Conservation (phyloP, 176 grass and related monocot species). For the Carex pumila region DNA sequence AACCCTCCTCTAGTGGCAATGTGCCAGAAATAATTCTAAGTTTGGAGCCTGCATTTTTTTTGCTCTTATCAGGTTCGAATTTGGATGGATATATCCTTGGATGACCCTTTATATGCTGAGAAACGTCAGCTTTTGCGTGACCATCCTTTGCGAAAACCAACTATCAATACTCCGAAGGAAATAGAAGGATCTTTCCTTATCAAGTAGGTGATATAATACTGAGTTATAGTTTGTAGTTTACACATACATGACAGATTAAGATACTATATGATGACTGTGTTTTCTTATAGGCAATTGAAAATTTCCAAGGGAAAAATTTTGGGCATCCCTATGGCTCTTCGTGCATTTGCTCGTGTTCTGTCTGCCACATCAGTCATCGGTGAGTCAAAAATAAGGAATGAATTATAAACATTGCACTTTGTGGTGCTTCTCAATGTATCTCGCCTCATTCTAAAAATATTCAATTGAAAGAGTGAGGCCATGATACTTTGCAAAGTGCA, state of each 20-base stretch:
- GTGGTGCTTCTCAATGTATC: background rate
- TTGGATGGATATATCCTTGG: conserved; percentile 36
- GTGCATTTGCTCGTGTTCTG: conserved; percentile 64
- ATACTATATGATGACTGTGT: background rate
- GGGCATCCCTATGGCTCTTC: conserved; percentile 52
- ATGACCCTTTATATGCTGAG: conserved; percentile 41
- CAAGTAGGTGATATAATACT: conserved; percentile 44
- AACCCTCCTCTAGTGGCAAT: background rate
- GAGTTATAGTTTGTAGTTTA: background rate
- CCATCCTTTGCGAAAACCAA: conserved; percentile 29
- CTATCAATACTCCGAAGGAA: conserved; percentile 17
- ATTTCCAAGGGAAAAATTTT: conserved; percentile 34
- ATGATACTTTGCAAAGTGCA: too few relatives aligned
- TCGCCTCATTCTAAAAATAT: background rate
- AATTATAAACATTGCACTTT: conserved; percentile 16
- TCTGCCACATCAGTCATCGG: conserved; percentile 56
- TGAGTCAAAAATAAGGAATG: background rate
- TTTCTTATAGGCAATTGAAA: conserved; percentile 45
- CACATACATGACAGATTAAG: background rate
- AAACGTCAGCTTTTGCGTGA: conserved; percentile 47
- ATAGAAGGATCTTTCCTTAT: conserved; percentile 34
- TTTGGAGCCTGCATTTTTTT: background rate
- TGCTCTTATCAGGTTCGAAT: conserved; percentile 43
- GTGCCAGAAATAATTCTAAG: background rate
- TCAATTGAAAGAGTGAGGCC: background rate